Conservation (phyloP, 2,329 filamentous ascomycete species). For the Fusarium devonianum region DNA sequence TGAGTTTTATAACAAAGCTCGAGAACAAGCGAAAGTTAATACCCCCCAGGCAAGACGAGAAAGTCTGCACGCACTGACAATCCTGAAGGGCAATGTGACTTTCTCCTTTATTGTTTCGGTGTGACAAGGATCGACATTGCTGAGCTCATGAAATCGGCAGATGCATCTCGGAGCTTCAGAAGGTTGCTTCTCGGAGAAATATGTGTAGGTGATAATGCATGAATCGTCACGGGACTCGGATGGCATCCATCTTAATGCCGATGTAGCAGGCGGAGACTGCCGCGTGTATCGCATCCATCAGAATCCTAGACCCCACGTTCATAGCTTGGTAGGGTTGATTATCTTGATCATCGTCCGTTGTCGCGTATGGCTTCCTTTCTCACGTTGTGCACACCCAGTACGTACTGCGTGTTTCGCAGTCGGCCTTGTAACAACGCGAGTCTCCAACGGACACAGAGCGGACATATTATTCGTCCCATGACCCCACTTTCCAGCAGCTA, state of each 20-base stretch:
- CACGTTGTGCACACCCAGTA: no score
- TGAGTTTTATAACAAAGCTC: no score
- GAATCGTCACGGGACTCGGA: constrained; percentile 10
- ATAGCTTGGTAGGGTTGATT: constrained; percentile 12
- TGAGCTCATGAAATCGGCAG: constrained; percentile 2
- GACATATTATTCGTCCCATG: constrained; percentile 15
- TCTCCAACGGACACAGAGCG: constrained; percentile 30
- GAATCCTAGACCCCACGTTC: constrained; percentile 1
- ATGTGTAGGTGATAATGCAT: constrained; percentile 12
- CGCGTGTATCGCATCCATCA: background rate
- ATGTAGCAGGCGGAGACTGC: constrained; percentile 5
- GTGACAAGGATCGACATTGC: constrained; percentile 21
- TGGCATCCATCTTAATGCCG: constrained; percentile 11
- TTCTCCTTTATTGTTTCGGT: constrained; percentile 1
- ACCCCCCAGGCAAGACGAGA: no score
- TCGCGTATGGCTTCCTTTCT: no score
- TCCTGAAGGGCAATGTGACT: no score
- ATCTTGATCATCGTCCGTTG: constrained; percentile 35
- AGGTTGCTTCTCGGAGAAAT: constrained; percentile 19
- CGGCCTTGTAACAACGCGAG: constrained; percentile 32
- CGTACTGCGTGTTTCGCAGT: constrained; percentile 10
- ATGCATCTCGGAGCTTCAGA: background rate
- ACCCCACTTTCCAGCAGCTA: constrained; percentile 2
- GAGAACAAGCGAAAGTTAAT: no score
- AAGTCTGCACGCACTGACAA: no score